phyloP scores from a whole-genome alignment of 495 filamentous ascomycete species.

The Tetracladium setigerum region DNA sequence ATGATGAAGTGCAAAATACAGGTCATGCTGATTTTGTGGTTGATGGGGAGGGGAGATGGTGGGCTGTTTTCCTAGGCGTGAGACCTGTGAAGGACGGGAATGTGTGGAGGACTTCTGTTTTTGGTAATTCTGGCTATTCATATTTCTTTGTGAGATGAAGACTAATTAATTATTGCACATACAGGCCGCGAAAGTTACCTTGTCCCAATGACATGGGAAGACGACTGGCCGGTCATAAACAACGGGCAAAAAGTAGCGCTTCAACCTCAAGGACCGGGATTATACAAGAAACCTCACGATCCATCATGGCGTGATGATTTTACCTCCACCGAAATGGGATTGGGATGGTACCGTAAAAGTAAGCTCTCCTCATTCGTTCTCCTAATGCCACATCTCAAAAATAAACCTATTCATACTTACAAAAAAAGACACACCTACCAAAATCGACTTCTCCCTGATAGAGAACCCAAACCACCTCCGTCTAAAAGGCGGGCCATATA shows the following conservation, averaged over 20 bases:
- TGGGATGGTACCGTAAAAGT: conserved; percentile 40
- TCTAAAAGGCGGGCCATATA: conserved; percentile 34
- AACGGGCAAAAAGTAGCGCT: conserved; percentile 32
- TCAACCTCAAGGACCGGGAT: conserved; percentile 22
- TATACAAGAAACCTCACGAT: conserved; percentile 18
- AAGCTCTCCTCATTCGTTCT: not conserved
- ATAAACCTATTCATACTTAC: conserved; percentile 8
- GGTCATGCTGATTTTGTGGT: conserved; percentile 35
- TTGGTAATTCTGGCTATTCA: conserved; percentile 20
- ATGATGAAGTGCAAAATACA: conserved; percentile 32
- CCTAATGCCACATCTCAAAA: conserved; percentile 23
- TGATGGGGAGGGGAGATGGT: conserved; percentile 28
- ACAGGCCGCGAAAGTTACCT: conserved; percentile 41
- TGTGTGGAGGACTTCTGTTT: conserved; percentile 31
- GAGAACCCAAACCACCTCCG: conserved; percentile 29
- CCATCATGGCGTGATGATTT: conserved; percentile 36
- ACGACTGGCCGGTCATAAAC: conserved; percentile 43
- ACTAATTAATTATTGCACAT: conserved; percentile 4
- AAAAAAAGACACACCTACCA: too few relatives aligned
- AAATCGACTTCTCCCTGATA: conserved; percentile 13
- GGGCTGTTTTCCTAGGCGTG: conserved; percentile 35
- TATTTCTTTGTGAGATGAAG: not conserved
- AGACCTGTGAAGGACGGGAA: conserved; percentile 25
- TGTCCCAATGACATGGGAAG: conserved; percentile 34
- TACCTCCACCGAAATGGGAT: conserved; percentile 14